Conservation (phyloP, 2,329 filamentous ascomycete genomes). For the Fusarium transvaalense region DNA sequence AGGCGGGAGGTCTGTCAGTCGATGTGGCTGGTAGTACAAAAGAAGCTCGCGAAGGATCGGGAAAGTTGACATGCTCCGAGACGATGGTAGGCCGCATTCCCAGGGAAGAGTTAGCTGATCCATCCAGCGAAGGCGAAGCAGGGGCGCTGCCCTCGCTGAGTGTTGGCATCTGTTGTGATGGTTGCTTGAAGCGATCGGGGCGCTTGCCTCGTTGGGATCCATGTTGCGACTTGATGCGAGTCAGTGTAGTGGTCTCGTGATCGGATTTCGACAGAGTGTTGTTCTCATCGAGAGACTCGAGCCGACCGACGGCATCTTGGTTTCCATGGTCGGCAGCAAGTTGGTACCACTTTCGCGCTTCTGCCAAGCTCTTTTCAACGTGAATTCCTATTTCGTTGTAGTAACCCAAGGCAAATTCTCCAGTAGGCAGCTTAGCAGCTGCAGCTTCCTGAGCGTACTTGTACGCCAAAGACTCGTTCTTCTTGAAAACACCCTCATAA, state of each 20-base stretch:
- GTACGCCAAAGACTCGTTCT: conserved; percentile 95
- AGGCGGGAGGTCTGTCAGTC: conserved; percentile 61
- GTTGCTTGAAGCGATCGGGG: conserved; percentile 69
- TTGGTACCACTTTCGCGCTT: conserved; percentile 90
- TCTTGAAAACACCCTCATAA: conserved; percentile 90
- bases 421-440: conserved; percentile 82
- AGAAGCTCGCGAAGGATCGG: conserved; percentile 61
- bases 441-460: conserved; percentile 91
- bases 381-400: conserved; percentile 98
- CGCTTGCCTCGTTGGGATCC: conserved; percentile 74
- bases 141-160: conserved; percentile 59
- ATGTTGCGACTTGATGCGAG: conserved; percentile 85
- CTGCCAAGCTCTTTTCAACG: conserved; percentile 83
- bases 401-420: conserved; percentile 96
- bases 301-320: conserved; percentile 83
- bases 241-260: conserved; percentile 91
- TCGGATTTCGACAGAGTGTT: conserved; percentile 90
- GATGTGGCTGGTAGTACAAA: conserved; percentile 47
- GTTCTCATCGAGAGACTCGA: conserved; percentile 86
- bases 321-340: conserved; percentile 92
- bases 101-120: conserved; percentile 55
- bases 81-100: conserved; percentile 55
- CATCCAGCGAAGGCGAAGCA: conserved; percentile 47
- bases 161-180: conserved; percentile 62
- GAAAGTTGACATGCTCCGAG: conserved; percentile 58